These are phyloP conservation scores for Fusarium subglutinans DNA, from an alignment of 2,329 filamentous ascomycete genomes.

Conservation along the genomic window DNA sequence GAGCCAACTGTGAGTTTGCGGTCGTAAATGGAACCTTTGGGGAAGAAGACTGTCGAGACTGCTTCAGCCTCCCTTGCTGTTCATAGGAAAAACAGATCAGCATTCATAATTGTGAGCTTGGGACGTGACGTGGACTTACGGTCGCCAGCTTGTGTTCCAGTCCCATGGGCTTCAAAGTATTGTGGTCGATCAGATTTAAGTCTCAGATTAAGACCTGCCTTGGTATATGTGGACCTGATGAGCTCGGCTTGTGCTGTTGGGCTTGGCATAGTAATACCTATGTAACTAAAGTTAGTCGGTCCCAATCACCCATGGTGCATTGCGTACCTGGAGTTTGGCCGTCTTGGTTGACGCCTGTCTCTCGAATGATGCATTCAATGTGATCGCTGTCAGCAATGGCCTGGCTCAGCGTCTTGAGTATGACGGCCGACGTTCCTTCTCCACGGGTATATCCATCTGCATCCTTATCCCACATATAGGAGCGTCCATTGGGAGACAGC, in stretches of 20 bases:
- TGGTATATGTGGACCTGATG: not conserved
- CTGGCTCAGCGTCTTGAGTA: slow-evolving; percentile 6
- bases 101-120: no score
- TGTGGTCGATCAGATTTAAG: not conserved
- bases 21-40: not conserved
- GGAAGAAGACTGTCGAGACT: not conserved
- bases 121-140: not conserved
- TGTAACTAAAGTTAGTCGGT: not conserved
- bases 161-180: slow-evolving; percentile 14
- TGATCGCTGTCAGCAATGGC: not conserved
- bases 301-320: not conserved
- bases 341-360: not conserved
- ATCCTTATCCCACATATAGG: slow-evolving; percentile 4
- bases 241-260: not conserved
- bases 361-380: slow-evolving; percentile 1
- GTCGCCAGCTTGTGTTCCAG: slow-evolving; percentile 13
- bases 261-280: not conserved
- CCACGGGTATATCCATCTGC: slow-evolving; percentile 20
- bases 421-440: not conserved
- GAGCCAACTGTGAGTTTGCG: not conserved
- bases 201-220: not conserved
- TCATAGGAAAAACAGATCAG: not conserved
- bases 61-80: slow-evolving; percentile 5
- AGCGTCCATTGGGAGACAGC: not conserved
- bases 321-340: not conserved